A percentile compares a stretch with the other conserved stretches of the same genome.
Conservation (phyloP, 2,329 filamentous ascomycete species). For the Hypoxylon sp. region DNA sequence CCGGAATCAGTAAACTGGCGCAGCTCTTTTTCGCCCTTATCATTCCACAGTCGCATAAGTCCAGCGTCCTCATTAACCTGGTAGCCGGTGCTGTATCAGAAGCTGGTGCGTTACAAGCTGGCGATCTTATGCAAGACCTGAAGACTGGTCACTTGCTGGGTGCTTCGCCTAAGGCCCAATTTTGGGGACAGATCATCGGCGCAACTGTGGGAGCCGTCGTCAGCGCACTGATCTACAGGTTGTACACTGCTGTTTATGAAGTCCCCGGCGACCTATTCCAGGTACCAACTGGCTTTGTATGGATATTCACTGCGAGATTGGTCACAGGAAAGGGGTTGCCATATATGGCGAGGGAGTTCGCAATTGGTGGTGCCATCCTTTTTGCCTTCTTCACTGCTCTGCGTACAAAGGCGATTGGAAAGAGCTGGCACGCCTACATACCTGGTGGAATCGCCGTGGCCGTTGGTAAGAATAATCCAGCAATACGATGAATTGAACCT, state of each 20-base stretch:
- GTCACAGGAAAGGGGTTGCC: slow-evolving; percentile 93
- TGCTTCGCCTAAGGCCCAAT: slow-evolving; percentile 93
- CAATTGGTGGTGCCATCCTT: slow-evolving; percentile 77
- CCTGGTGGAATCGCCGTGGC: slow-evolving; percentile 97
- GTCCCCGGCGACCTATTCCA: slow-evolving; percentile 92
- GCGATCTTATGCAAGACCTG: slow-evolving; percentile 96
- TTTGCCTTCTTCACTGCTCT: slow-evolving; percentile 79
- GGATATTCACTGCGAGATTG: slow-evolving; percentile 95
- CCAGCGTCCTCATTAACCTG: slow-evolving; percentile 94
- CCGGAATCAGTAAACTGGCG: slow-evolving; percentile 95
- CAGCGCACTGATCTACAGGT: slow-evolving; percentile 86
- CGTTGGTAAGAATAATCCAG: slow-evolving; percentile 71
- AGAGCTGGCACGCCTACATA: slow-evolving; percentile 79
- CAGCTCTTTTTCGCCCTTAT: slow-evolving; percentile 95
- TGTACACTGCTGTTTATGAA: slow-evolving; percentile 89
- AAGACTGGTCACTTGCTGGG: slow-evolving; percentile 96
- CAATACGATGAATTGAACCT: slow-evolving; percentile 3
- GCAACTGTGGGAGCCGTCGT: slow-evolving; percentile 87
- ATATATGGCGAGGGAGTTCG: slow-evolving; percentile 84
- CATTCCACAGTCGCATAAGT: slow-evolving; percentile 82
- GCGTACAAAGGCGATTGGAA: slow-evolving; percentile 70
- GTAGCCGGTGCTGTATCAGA: slow-evolving; percentile 91
- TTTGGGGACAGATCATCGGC: slow-evolving; percentile 95
- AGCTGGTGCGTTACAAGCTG: slow-evolving; percentile 89
- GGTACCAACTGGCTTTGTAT: slow-evolving; percentile 94